Evolutionary conservation across 2,329 filamentous ascomycete species (phyloP).

Genomic region (Aspergillus brasiliensis): DNA sequence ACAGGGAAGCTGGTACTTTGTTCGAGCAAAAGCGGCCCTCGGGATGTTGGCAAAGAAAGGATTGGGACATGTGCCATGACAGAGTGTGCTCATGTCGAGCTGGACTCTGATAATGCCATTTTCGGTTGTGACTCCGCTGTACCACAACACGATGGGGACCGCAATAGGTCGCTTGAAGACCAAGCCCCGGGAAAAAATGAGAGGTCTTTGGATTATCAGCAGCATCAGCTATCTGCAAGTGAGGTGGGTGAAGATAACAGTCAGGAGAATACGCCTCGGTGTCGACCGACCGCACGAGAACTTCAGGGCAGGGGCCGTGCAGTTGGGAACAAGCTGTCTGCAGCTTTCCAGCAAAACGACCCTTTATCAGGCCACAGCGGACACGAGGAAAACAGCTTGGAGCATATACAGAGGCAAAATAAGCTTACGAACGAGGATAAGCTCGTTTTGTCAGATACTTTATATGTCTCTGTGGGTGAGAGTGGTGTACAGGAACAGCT

Average conservation of each 20-base stretch:
- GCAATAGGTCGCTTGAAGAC: not conserved
- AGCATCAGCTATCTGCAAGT: not conserved
- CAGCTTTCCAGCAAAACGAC: slow-evolving; percentile 20
- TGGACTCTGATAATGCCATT: not conserved
- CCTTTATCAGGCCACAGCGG: not conserved
- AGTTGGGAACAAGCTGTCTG: slow-evolving; percentile 27
- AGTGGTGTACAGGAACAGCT: no score
- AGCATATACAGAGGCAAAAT: not conserved
- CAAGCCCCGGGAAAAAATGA: not conserved
- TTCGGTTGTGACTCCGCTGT: not conserved
- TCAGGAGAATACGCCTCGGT: not conserved
- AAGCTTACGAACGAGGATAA: not conserved
- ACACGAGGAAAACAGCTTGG: not conserved
- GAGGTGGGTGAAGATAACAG: no score
- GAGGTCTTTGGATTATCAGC: not conserved
- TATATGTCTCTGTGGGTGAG: not conserved
- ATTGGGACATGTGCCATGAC: not conserved
- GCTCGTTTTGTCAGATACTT: not conserved
- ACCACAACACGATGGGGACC: no score
- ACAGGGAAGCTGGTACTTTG: not conserved
- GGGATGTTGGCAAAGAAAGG: not conserved
- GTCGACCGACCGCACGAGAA: not conserved
- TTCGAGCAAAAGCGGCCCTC: not conserved
- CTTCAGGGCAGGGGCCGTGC: slow-evolving; percentile 23
- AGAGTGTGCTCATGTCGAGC: not conserved